Base-by-base conservation (phyloP, 306 rosid species). In the Abrus pulchellus region DNA sequence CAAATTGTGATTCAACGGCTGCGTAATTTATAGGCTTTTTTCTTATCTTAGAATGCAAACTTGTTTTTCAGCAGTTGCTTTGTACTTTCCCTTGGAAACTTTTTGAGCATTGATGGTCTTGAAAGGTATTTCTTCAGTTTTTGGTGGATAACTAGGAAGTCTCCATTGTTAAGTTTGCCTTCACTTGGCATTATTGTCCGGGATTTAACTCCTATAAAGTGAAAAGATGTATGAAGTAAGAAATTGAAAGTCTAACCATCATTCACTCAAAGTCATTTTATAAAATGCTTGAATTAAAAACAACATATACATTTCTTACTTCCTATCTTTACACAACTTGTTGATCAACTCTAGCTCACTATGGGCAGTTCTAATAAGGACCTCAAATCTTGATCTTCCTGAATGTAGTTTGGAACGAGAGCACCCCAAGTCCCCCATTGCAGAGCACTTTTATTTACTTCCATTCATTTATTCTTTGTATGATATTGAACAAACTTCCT, bases 1-100 rank as follows among this genome's bases (percentile, higher is more conserved):
- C 53, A 56, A 61, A 72, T 38, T 55, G 55, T 30, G 67, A 64
- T 66, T 73, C 61, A 79, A 49, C 65, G 33, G 33, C 61, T 65
- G 8, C 67, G 13, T 62, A 63, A 60, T 44, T 47, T 79, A 33
- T 5, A 36, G 11, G 9, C 56, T 3, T 20, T 48, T 45, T 77
- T 59, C 53, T 53, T 9, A 7, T 38, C 74, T 78, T 67, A 36
- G 14, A 29, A 44, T 48, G 14, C 53, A 30, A 45, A 63, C 20
- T 12, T 34, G 55, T 28, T 71, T 36, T 66, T 70, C 45, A 44
- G 67, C 30, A 14, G 14, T 34, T 61, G 53, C 61, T 13, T 63
- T 61, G 14, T 52, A 72, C 10, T 27, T 72, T 49, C 45, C 11
- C 13, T 43, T 43, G 13, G 67, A 56, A 60, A 9, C 55, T 60